Base-by-base conservation (phyloP, 805 yeast species). In the Zygosaccharomyces pseudorouxii region DNA sequence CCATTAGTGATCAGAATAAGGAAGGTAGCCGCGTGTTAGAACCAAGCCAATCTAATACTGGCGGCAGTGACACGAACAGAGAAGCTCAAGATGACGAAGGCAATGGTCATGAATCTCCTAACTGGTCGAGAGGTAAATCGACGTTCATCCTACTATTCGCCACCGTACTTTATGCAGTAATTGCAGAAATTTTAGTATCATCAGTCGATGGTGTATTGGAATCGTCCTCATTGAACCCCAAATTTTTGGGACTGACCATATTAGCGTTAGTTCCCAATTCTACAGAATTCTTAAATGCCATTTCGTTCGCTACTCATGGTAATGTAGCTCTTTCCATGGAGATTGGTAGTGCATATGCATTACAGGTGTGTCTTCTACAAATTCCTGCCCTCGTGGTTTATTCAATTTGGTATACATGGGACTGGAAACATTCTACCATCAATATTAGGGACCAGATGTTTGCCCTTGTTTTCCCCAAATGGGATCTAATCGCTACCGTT, bases 231-330 rank as follows among this genome's bases (percentile, higher is more conserved):
- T 81, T 93, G 45, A 79, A 86, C 58, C 96, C 96, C 16, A 92
- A 93, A 62, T 82, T 93, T 62, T 73, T 93, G 37, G 99, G 99
- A 5, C 75, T 93, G 56, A 92, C 98, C 0, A 86, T 93, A 1
- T 93, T 93, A 71, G 98, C 99, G 0, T 72, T 93, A 38, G 97
- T 93, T 23, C 99, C 99, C 10, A 93, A 90, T 62, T 89, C 98
- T 5, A 93, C 99, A 0, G 99, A 93, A 69, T 93, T 93, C 60
- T 77, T 93, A 50, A 93, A 93, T 68, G 99, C 98, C 59, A 90
- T 93, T 49, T 89, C 97, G 22, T 93, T 93, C 72, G 99, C 99
- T 0, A 81, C 89, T 57, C 82, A 92, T 57, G 99, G 99, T 1
- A 93, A 93, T 57, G 96, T 93, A 47, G 96, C 99, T 0, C 72